A percentile compares a stretch with the other conserved stretches of the same genome.
phyloP scores from a whole-genome alignment of 371 early-diverging fungal species.

The Rhizopus arrhizus region DNA sequence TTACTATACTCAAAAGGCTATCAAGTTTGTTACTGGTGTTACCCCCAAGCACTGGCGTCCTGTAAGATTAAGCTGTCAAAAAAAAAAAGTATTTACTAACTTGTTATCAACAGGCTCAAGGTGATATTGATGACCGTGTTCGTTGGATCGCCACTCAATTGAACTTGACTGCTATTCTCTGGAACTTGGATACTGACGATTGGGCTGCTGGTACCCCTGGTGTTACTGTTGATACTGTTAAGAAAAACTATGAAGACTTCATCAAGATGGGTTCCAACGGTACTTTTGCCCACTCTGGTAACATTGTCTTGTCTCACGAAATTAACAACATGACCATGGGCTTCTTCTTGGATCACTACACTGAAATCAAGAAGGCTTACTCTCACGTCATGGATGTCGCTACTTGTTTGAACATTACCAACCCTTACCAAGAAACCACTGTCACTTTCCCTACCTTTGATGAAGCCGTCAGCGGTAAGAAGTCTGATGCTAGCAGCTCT shows the following conservation, averaged over 20 bases:
- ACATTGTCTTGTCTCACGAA: slow-evolving; percentile 54
- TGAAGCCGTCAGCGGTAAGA: slow-evolving; percentile 12
- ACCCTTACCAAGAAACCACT: slow-evolving; percentile 42
- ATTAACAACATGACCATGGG: slow-evolving; percentile 48
- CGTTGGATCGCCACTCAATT: slow-evolving; percentile 57
- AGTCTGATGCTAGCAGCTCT: slow-evolving; percentile 7
- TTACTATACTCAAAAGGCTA: slow-evolving; percentile 54
- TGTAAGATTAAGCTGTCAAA: slow-evolving; percentile 24
- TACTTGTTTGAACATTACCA: slow-evolving; percentile 49
- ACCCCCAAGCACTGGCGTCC: slow-evolving; percentile 65
- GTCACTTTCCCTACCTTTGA: slow-evolving; percentile 36
- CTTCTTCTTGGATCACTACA: slow-evolving; percentile 41
- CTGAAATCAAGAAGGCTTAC: slow-evolving; percentile 41
- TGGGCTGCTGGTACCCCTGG: slow-evolving; percentile 48
- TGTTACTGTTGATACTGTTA: slow-evolving; percentile 39
- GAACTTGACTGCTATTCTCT: slow-evolving; percentile 51
- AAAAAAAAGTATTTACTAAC: neutral
- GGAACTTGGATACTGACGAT: slow-evolving; percentile 55
- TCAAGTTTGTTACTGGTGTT: slow-evolving; percentile 57
- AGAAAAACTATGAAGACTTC: slow-evolving; percentile 42
- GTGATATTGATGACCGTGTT: slow-evolving; percentile 60
- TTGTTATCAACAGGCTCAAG: slow-evolving; percentile 36
- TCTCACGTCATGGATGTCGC: slow-evolving; percentile 47
- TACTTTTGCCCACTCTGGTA: slow-evolving; percentile 39
- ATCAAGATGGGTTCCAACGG: slow-evolving; percentile 51